Evolutionary conservation across 345 rosid genomes (phyloP).

Genomic region (Ricinus communis): DNA sequence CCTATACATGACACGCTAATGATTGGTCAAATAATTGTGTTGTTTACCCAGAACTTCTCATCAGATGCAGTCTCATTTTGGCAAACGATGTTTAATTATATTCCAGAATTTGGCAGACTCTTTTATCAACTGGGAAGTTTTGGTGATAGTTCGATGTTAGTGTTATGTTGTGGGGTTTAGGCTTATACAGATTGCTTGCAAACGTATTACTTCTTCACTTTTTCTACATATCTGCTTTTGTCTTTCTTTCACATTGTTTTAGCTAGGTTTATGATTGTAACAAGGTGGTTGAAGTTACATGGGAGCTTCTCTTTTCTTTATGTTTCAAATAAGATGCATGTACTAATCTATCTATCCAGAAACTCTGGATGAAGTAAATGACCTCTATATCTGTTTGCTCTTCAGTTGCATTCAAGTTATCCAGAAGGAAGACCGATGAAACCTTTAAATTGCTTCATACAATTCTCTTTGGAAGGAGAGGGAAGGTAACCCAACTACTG

Average conservation of each 20-base stretch:
- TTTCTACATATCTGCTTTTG: too few species aligned
- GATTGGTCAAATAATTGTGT: not conserved
- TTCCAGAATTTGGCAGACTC: not conserved
- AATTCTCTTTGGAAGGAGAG: slow-evolving; percentile 79
- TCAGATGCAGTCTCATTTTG: not conserved
- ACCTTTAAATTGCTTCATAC: slow-evolving; percentile 68
- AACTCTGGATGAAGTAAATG: slow-evolving; percentile 9
- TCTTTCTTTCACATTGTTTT: too few species aligned
- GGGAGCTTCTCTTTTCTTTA: too few species aligned
- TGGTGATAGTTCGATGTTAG: not conserved
- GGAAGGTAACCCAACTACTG: slow-evolving; percentile 51
- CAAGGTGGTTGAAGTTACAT: too few species aligned
- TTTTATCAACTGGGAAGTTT: not conserved
- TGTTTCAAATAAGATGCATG: not conserved
- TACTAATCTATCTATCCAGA: not conserved
- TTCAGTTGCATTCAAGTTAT: slow-evolving; percentile 81
- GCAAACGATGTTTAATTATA: not conserved
- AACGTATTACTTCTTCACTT: too few species aligned
- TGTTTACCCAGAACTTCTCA: not conserved
- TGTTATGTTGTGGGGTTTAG: too few species aligned
- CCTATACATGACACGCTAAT: too few species aligned
- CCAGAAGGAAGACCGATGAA: slow-evolving; percentile 78
- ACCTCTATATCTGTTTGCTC: slow-evolving; percentile 17
- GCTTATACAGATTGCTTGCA: too few species aligned
- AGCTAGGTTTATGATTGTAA: too few species aligned